Evolutionary conservation across 495 filamentous ascomycete species (phyloP).

Genomic region (Aspergillus coremiiformis): DNA sequence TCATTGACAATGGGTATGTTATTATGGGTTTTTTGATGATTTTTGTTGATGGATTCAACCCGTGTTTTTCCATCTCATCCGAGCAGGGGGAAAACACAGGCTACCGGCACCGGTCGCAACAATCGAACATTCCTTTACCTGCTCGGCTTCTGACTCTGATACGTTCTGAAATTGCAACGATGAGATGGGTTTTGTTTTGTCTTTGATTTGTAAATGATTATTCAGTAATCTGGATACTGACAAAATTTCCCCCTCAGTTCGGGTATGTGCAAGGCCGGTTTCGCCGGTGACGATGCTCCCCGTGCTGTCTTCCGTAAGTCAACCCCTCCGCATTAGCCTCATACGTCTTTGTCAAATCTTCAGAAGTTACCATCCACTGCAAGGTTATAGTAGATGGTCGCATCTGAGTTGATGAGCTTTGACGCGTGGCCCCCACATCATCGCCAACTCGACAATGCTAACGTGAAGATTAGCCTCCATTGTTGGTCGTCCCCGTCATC

Average conservation of each 20-base stretch:
- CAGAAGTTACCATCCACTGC: conserved; percentile 4
- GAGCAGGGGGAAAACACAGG: conserved; percentile 4
- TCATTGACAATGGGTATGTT: conserved; percentile 99
- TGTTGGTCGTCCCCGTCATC: conserved; percentile 98
- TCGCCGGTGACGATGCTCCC: conserved; percentile 99
- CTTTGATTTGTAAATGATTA: not conserved
- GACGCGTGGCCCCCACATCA: not conserved
- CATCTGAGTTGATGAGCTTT: not conserved
- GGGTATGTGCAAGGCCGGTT: conserved; percentile 99
- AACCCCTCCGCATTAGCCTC: conserved; percentile 18
- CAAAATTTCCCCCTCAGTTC: conserved; percentile 58
- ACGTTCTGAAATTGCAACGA: not conserved
- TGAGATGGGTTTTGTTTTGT: not conserved
- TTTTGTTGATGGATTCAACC: conserved; percentile 6
- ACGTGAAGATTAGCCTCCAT: conserved; percentile 68
- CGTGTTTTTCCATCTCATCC: conserved; percentile 1
- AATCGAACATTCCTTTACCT: conserved; percentile 11
- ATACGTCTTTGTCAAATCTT: not conserved
- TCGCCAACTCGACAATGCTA: conserved; percentile 10
- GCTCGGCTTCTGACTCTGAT: not conserved
- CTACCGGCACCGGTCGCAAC: conserved; percentile 25
- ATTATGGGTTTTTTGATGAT: conserved; percentile 17
- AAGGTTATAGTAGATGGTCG: conserved; percentile 25
- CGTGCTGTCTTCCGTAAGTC: conserved; percentile 99
- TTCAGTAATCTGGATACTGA: conserved; percentile 18